phyloP scores from a whole-genome alignment of 2,329 filamentous ascomycete species.

The Ramularia endophylla region DNA sequence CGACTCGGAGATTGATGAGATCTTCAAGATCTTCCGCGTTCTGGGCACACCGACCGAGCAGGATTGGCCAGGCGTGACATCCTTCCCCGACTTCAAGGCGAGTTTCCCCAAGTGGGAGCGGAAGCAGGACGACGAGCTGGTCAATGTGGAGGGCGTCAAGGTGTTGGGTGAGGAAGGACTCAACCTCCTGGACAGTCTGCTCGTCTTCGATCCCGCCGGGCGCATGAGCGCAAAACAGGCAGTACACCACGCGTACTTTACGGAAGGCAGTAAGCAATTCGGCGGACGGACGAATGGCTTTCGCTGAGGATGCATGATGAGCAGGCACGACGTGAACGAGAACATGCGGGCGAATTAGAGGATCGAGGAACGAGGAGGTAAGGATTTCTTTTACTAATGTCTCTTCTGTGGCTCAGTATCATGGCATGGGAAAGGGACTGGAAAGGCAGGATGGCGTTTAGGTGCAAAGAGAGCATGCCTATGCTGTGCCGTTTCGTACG shows the following conservation, averaged over 20 bases:
- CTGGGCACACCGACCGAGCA: conserved; percentile 79
- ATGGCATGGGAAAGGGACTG: no score
- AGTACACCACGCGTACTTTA: conserved; percentile 77
- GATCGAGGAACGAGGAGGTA: conserved; percentile 4
- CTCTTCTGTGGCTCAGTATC: conserved; percentile 2
- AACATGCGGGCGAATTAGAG: conserved; percentile 1
- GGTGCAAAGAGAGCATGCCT: no score
- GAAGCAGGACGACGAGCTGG: conserved; percentile 59
- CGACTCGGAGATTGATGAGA: conserved; percentile 89
- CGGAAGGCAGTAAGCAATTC: conserved; percentile 10
- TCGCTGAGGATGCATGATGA: not conserved
- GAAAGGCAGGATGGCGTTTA: no score
- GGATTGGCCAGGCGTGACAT: conserved; percentile 86
- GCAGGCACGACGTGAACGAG: conserved; percentile 1
- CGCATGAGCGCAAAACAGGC: conserved; percentile 87
- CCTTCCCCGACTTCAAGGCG: conserved; percentile 87
- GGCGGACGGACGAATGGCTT: conserved; percentile 4
- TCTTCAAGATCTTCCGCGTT: conserved; percentile 83
- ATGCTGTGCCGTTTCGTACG: no score
- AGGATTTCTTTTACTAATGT: conserved; percentile 1
- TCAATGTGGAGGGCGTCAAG: conserved; percentile 48
- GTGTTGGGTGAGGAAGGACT: conserved; percentile 64
- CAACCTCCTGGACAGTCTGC: conserved; percentile 62
- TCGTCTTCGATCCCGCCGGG: conserved; percentile 80
- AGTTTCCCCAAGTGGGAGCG: conserved; percentile 89